Evolutionary conservation across 805 yeast genomes (phyloP).

Genomic region (Spathaspora hagerdaliae): DNA sequence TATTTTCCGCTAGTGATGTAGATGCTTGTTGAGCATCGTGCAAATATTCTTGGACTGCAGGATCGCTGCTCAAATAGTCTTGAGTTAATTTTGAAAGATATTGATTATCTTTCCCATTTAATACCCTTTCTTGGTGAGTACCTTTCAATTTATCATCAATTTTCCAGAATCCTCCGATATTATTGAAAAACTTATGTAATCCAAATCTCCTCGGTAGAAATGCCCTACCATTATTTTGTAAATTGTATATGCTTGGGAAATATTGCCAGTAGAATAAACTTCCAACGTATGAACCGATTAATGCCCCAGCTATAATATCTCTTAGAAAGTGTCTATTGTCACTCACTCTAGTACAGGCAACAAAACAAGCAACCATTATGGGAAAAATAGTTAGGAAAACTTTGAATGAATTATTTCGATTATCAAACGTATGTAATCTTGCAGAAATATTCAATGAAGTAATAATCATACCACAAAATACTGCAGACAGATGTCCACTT

Average conservation of each 20-base stretch:
- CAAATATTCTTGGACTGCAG: not conserved
- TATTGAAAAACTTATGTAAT: constrained; percentile 16
- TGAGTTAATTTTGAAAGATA: not conserved
- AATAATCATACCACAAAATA: constrained; percentile 31
- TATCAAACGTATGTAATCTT: constrained; percentile 30
- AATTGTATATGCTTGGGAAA: constrained; percentile 31
- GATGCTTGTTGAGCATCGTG: constrained; percentile 1
- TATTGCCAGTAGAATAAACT: constrained; percentile 36
- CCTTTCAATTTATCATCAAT: constrained; percentile 25
- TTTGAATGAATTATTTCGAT: constrained; percentile 30
- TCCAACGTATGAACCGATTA: constrained; percentile 32
- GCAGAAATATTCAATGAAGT: constrained; percentile 31
- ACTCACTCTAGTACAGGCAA: constrained; percentile 42
- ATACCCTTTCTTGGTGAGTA: constrained; percentile 16
- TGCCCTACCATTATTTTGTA: constrained; percentile 34
- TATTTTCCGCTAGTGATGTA: constrained; percentile 4
- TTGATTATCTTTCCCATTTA: constrained; percentile 7
- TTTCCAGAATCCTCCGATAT: constrained; percentile 36
- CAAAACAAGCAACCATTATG: constrained; percentile 24
- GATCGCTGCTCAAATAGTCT: not conserved
- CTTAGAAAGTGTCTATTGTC: constrained; percentile 42
- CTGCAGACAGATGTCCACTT: constrained; percentile 26
- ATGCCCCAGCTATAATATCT: constrained; percentile 38
- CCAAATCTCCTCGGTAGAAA: constrained; percentile 41
- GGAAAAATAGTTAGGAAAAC: constrained; percentile 31